These are phyloP conservation scores for Asterophora lycoperdoides DNA, from an alignment of 768 basidiomycete genomes.

Conservation along the genomic window DNA sequence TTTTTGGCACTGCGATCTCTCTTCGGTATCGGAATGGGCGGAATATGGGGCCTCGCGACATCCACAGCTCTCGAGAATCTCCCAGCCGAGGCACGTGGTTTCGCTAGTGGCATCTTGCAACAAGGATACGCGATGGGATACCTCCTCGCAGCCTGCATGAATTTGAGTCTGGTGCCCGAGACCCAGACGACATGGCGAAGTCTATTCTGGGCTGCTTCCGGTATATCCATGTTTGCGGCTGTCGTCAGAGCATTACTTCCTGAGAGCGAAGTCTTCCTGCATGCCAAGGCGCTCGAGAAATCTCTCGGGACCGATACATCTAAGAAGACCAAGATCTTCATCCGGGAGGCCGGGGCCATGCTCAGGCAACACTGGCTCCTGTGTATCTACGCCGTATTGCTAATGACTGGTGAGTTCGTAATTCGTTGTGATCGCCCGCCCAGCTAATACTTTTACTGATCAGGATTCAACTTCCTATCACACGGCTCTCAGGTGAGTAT, in stretches of 20 bases:
- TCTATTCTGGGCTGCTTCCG: conserved; percentile 78
- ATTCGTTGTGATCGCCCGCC: neutral
- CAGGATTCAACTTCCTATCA: conserved; percentile 53
- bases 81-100: conserved; percentile 80
- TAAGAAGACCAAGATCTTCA: conserved; percentile 65
- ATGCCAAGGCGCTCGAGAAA: conserved; percentile 53
- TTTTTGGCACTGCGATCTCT: conserved; percentile 83
- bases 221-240: conserved; percentile 68
- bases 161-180: conserved; percentile 57
- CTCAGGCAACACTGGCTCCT: conserved; percentile 76
- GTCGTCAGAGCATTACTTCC: conserved; percentile 62
- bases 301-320: conserved; percentile 54
- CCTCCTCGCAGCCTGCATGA: conserved; percentile 79
- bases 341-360: conserved; percentile 72
- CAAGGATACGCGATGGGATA: conserved; percentile 87
- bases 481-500: conserved; percentile 43
- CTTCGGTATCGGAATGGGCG: conserved; percentile 88
- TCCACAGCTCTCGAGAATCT: conserved; percentile 86
- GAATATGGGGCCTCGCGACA: conserved; percentile 82
- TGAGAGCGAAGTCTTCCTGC: conserved; percentile 71
- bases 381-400: conserved; percentile 71
- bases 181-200: conserved; percentile 56
- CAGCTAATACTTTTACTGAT: neutral
- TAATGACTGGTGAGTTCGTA: conserved; percentile 17
- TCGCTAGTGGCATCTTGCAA: conserved; percentile 81